A percentile compares a stretch with the other conserved stretches of the same genome.
Conservation (phyloP, 257 asterid species). For the Haberlea rhodopensis region DNA sequence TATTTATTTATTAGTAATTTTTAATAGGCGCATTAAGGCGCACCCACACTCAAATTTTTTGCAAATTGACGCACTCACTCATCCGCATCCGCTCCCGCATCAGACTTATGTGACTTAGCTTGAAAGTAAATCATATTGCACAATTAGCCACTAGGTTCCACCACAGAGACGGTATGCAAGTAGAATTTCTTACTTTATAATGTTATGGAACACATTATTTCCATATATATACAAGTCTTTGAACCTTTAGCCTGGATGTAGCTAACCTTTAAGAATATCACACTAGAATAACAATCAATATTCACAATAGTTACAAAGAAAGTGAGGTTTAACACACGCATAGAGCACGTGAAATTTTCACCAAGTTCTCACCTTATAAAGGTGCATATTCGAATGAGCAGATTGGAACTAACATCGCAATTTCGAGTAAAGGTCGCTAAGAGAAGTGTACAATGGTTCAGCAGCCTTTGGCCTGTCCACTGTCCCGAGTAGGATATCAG, state of each 20-base stretch:
- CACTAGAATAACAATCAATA: conserved; percentile 4
- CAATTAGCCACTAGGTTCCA: not conserved
- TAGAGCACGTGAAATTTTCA: not conserved
- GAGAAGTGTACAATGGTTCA: conserved; percentile 79
- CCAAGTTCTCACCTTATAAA: not conserved
- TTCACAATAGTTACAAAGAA: conserved; percentile 18
- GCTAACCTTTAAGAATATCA: conserved; percentile 3
- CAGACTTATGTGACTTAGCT: no score
- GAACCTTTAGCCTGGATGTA: not conserved
- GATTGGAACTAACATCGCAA: conserved; percentile 36
- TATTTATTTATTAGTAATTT: no score
- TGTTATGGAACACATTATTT: not conserved
- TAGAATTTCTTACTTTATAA: not conserved
- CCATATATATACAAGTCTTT: conserved; percentile 20
- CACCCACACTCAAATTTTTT: no score
- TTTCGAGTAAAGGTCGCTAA: conserved; percentile 59
- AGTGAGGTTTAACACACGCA: conserved; percentile 13
- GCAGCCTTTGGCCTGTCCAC: conserved; percentile 96
- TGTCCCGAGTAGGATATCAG: conserved; percentile 83
- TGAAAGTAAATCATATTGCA: not conserved
- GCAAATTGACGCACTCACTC: no score
- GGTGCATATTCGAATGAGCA: no score
- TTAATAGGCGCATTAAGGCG: no score
- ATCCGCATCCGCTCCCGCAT: no score
- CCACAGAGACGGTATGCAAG: not conserved